Base-by-base conservation (phyloP, 768 basidiomycete genomes). In the Glaciozyma martinii region DNA sequence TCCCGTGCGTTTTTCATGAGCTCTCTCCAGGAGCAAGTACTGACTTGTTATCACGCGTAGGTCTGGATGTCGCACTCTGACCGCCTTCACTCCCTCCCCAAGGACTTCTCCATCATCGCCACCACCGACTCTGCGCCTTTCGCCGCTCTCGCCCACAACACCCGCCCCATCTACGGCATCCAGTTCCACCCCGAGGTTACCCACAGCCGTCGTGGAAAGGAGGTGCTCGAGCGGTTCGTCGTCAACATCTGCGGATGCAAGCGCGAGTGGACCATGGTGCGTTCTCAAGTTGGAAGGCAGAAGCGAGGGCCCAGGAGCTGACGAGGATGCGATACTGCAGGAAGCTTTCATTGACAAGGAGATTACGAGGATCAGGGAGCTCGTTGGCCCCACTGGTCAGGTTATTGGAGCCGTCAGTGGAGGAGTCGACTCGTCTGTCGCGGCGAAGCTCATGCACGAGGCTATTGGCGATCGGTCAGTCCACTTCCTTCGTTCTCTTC, bases 61-160 rank as follows among this genome's bases (percentile, higher is more conserved):
- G 94, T 98, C 57, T 98, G 95, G 95, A 98, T 98, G 95, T 97
- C 94, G 23, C 95, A 99, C 75, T 92, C 93, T 16, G 95, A 98
- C 77, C 90, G 94, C 70, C 82, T 98, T 42, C 87, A 85, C 32
- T 83, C 81, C 56, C 82, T 87, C 3, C 95, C 94, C 21, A 78
- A 85, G 0, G 80, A 86, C 72, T 99, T 95, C 78, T 85, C 89
- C 73, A 83, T 87, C 70, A 89, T 98, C 71, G 94, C 91, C 10
- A 81, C 82, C 55, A 99, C 95, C 0, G 77, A 82, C 23, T 86
- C 86, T 1, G 92, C 94, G 0, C 94, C 94, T 0, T 98, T 81
- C 75, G 93, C 93, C 16, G 93, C 93, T 3, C 84, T 98, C 67
- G 90, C 90, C 10, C 95, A 99, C 78, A 79, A 92, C 73, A 79